Conservation (phyloP, 129 eudicot species). For the Centaurea solstitialis region DNA sequence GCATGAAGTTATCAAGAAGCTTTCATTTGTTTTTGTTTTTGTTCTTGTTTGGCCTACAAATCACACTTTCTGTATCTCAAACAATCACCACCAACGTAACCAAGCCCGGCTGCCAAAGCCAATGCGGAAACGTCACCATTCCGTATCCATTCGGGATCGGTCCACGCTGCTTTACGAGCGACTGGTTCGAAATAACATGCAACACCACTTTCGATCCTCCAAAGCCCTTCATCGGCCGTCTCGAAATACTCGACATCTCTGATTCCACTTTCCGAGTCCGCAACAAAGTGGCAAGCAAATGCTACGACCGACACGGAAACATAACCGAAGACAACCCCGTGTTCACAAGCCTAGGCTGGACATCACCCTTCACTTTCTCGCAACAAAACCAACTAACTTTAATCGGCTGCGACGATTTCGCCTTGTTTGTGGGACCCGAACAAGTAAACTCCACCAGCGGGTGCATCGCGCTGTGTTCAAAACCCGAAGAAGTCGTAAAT, state of each 20-base stretch:
- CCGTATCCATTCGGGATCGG: conserved; percentile 45
- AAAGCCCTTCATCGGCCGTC: conserved; percentile 19
- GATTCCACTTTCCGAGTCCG: conserved; percentile 27
- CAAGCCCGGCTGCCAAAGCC: conserved; percentile 33
- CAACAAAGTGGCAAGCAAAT: conserved; percentile 16
- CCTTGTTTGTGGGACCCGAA: not conserved
- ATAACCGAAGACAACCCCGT: not conserved
- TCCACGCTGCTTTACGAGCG: conserved; percentile 24
- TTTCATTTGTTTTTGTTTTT: conserved; percentile 17
- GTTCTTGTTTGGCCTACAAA: conserved; percentile 16
- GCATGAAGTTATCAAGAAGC: conserved; percentile 21
- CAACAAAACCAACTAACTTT: conserved; percentile 40
- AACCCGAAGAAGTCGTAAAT: conserved; percentile 22
- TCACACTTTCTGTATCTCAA: conserved; percentile 17
- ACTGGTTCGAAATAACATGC: conserved; percentile 29
- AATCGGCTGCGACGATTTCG: conserved; percentile 53
- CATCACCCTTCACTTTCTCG: conserved; percentile 37
- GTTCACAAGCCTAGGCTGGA: not conserved
- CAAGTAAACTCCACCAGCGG: conserved; percentile 27
- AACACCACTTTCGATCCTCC: conserved; percentile 31
- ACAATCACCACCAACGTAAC: conserved; percentile 8
- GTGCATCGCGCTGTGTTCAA: conserved; percentile 42
- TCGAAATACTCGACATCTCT: conserved; percentile 3
- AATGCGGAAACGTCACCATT: conserved; percentile 36
- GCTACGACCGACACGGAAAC: conserved; percentile 13